Conservation (phyloP, 1,139 yeast genomes). For the Blastobotrys malaysiensis region DNA sequence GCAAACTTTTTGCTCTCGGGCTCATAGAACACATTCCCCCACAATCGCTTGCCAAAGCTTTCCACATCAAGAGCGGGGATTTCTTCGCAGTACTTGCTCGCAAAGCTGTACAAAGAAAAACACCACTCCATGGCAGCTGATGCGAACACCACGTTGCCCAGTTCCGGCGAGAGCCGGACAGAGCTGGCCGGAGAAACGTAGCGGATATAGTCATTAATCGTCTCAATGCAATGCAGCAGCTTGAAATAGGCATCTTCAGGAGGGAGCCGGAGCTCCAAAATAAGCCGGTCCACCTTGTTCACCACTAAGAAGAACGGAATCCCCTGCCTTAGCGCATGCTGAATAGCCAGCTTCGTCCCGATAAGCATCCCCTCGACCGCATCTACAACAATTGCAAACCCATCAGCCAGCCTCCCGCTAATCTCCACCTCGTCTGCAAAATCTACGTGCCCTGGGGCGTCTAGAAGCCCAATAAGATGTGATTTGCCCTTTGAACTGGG, state of each 20-base stretch:
- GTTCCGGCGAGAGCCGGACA: conserved; percentile 51
- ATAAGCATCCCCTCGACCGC: conserved; percentile 73
- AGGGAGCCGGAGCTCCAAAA: conserved; percentile 71
- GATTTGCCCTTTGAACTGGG: conserved; percentile 54
- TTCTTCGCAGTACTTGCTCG: conserved; percentile 44
- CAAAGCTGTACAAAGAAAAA: conserved; percentile 65
- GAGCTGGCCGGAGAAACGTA: conserved; percentile 12
- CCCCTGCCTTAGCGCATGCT: conserved; percentile 44
- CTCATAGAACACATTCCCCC: conserved; percentile 72
- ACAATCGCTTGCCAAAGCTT: conserved; percentile 50
- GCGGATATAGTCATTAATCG: conserved; percentile 50
- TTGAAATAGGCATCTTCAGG: conserved; percentile 71
- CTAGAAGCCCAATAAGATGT: conserved; percentile 56
- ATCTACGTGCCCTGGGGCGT: conserved; percentile 89
- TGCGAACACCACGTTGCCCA: conserved; percentile 67
- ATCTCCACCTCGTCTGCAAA: conserved; percentile 70
- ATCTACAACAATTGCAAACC: conserved; percentile 69
- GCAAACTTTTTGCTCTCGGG: conserved; percentile 43
- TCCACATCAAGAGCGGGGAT: conserved; percentile 35
- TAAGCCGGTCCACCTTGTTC: conserved; percentile 80
- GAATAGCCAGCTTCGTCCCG: conserved; percentile 45
- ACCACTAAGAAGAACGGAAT: conserved; percentile 56
- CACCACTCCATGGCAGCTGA: conserved; percentile 57
- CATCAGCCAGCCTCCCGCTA: conserved; percentile 57
- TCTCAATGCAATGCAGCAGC: conserved; percentile 54